Evolutionary conservation across 1,284 basidiomycete genomes (phyloP), one percentile per base, ranked within the genome.

Genomic region (Cutaneotrichosporon sp.): DNA sequence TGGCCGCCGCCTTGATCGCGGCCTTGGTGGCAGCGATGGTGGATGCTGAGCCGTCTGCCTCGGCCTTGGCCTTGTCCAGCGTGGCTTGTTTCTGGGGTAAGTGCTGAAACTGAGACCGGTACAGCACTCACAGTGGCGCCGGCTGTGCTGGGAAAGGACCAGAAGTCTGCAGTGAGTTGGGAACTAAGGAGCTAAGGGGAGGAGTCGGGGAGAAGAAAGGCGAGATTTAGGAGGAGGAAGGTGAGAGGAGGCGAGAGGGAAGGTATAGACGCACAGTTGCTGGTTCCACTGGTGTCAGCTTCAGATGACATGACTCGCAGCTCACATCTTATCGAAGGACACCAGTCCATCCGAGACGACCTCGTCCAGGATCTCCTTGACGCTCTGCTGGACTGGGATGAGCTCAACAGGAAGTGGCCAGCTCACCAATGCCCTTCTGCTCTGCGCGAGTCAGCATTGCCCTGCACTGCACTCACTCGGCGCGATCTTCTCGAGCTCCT

Each of bases 121-220:
- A 1, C 17, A 33, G 17, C 43, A 63, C 80, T 53, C 60, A 90
- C 90, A 64, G 84, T 79, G 4, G 86, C 82, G 5, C 90, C 89
- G 42, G 82, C 81, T 54, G 90, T 86, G 3, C 88, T 90, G 4
- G 90, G 90, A 67, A 92, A 92, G 65, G 87, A 87, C 90, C 90
- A 93, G 70, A 87, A 92, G 75, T 91, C 89, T 92, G 49, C n/a
- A n/a, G n/a, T n/a, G n/a, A n/a, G 8, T 4, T 22, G 19, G 20
- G 11, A 38, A 22, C 20, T 22, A 1, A 24, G 53, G 37, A 54
- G n/a, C 27, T 33, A 14, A 22, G n/a, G 16, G 16, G 2, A 33
- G 35, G 31, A 17, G 8, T 8, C 12, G n/a, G 11, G 29, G 29
- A 31, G 29, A 14, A 31, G 29, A 31, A 20, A 41, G n/a, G 19